A percentile compares a stretch with the other conserved stretches of the same genome.
phyloP scores from a whole-genome alignment of 768 basidiomycete genomes.

The Naganishia antarctica region DNA sequence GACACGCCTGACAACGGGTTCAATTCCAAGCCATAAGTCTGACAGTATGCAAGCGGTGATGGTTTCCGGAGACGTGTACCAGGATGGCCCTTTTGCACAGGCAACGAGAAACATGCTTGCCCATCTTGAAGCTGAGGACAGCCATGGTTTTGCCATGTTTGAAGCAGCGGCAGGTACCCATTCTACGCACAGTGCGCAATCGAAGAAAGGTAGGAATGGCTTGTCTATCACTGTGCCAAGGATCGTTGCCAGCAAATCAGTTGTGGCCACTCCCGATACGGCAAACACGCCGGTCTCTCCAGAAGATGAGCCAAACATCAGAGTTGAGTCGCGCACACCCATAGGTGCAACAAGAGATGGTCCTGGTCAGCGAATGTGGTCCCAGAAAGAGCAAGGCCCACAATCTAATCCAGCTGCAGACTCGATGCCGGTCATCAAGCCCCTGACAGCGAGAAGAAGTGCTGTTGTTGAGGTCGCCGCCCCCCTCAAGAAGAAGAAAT shows the following conservation, averaged over 20 bases:
- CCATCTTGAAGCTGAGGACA: background rate
- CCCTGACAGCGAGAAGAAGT: background rate
- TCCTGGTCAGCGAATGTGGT: background rate
- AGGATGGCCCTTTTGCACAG: background rate
- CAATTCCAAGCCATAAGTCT: background rate
- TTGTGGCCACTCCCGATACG: background rate
- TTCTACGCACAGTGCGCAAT: background rate
- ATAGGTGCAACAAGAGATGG: background rate
- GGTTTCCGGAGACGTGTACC: background rate
- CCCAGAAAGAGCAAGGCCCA: background rate
- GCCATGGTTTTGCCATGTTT: background rate
- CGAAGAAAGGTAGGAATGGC: background rate
- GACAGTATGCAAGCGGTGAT: background rate
- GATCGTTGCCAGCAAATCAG: background rate
- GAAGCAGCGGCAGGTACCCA: background rate
- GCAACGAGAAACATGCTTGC: background rate
- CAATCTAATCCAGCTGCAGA: too few species aligned
- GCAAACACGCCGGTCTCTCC: background rate
- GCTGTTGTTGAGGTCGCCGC: background rate
- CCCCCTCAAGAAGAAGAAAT: constrained; percentile 40
- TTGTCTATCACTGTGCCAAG: constrained; percentile 10
- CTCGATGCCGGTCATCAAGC: background rate
- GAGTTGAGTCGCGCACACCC: background rate
- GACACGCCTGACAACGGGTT: background rate
- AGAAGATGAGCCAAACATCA: constrained; percentile 1